A percentile compares a stretch with the other conserved stretches of the same genome.
phyloP scores from a whole-genome alignment of 371 early-diverging fungal genomes.

The Apophysomyces sp. region DNA sequence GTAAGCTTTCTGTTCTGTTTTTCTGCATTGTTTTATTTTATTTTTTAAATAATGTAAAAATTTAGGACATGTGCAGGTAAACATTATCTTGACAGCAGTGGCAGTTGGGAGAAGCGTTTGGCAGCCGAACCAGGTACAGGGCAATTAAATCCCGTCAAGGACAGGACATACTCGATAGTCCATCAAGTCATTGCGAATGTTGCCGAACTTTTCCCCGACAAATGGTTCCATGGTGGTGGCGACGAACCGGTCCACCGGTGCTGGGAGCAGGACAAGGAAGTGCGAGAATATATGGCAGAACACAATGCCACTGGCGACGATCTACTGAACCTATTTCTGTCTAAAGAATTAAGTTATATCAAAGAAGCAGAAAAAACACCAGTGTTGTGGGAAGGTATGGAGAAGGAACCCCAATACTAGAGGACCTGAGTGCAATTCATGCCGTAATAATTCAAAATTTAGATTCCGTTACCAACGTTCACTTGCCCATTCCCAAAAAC shows the following conservation, averaged over 20 bases:
- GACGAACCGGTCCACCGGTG: slow-evolving; percentile 76
- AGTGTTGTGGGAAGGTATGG: slow-evolving; percentile 59
- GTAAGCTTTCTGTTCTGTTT: slow-evolving; percentile 24
- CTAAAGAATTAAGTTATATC: slow-evolving; percentile 32
- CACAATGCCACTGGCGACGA: slow-evolving; percentile 39
- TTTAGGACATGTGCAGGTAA: slow-evolving; percentile 36
- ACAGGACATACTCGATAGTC: slow-evolving; percentile 55
- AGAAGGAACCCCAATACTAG: no score
- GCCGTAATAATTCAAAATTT: background rate
- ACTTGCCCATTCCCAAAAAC: slow-evolving; percentile 47
- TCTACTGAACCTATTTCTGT: slow-evolving; percentile 31
- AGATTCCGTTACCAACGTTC: slow-evolving; percentile 41
- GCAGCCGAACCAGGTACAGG: slow-evolving; percentile 75
- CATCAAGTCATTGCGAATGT: slow-evolving; percentile 60
- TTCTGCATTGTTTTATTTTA: background rate
- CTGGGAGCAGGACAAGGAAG: slow-evolving; percentile 48
- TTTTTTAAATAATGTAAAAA: background rate
- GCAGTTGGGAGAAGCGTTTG: slow-evolving; percentile 49
- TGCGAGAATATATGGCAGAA: slow-evolving; percentile 36
- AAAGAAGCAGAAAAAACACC: slow-evolving; percentile 39
- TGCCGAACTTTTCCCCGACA: slow-evolving; percentile 59
- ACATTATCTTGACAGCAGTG: slow-evolving; percentile 35
- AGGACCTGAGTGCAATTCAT: no score
- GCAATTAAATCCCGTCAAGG: slow-evolving; percentile 65
- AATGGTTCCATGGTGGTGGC: slow-evolving; percentile 64